These are phyloP conservation scores for Rhododendron ferrugineum DNA, from an alignment of 148 eudicot species.

Conservation along the genomic window DNA sequence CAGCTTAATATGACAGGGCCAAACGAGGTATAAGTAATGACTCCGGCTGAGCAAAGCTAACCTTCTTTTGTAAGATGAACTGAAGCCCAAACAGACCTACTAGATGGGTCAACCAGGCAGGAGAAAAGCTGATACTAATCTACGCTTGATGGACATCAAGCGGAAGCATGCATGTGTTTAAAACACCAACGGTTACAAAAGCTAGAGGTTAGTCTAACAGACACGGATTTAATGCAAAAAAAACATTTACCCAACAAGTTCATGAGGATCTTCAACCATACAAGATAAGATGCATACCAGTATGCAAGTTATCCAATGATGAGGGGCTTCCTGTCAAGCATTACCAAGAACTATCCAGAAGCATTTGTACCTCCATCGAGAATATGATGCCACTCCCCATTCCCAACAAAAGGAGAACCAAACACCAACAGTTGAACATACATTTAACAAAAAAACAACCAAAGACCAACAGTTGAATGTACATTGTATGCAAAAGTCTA, in stretches of 20 bases:
- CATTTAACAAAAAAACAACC: not conserved
- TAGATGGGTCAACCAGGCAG: not conserved
- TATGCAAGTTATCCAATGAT: not conserved
- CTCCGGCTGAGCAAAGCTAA: not conserved
- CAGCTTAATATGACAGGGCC: not conserved
- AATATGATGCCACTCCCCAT: not conserved
- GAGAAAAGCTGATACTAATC: not conserved
- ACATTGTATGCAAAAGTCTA: not conserved
- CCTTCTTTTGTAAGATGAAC: not conserved
- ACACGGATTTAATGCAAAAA: not conserved
- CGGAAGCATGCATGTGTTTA: not conserved
- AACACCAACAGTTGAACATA: not conserved
- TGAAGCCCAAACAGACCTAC: not conserved
- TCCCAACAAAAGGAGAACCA: not conserved
- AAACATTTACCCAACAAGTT: not conserved
- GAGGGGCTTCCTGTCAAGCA: constrained; percentile 1
- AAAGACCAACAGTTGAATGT: constrained; percentile 1
- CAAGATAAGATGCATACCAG: constrained; percentile 1
- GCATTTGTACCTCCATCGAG: constrained; percentile 3
- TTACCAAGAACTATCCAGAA: not conserved
- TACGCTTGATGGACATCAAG: not conserved
- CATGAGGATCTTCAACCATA: not conserved
- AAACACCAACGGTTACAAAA: not conserved
- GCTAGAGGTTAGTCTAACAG: not conserved
- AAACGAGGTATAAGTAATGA: not conserved